Base-by-base conservation (phyloP, 2,329 filamentous ascomycete species). In the Colletotrichum tabaci region DNA sequence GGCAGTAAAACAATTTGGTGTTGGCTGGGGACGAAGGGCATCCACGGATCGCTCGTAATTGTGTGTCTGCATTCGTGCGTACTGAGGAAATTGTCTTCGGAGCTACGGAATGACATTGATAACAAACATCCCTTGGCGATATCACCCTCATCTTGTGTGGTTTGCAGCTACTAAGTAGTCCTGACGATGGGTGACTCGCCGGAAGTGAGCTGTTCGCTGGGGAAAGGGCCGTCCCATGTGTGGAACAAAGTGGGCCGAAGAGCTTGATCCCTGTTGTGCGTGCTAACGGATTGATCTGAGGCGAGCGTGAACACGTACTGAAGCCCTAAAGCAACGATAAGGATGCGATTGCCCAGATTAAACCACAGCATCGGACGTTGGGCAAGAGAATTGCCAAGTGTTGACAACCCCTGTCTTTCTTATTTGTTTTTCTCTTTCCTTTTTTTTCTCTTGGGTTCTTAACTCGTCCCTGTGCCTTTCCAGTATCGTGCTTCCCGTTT, bases 221-320 rank as follows among this genome's bases (percentile, higher is more conserved):
- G 18, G 2, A 23, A 66, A 52, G 35, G 44, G 30, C 53, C 62
- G 53, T 61, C 55, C 40, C 40, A 35, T 53, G 23, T 66, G 26
- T 58, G 47, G 44, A 55, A n/a, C 61, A 40, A 40, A 40, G 60
- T 40, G 35, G 64, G 21, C 50, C 38, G 47, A 49, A 64, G 30
- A 30, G 62, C 44, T 23, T 42, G 38, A 66, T 66, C 53, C 61
- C 61, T 47, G 61, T 46, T 30, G 26, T 30, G 26, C 49, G 21
- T 60, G 18, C 38, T 38, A 42, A 60, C 40, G 15, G 46, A 42
- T 56, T 30, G 26, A 6, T 30, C 38, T 49, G 56, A 70, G 21
- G 62, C 67, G 30, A 55, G 47, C 47, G 61, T 23, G 49, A 49
- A 44, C 56, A 67, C 26, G 63, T 64, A 60, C 30, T 47, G 12